Conservation (phyloP, 805 yeast genomes). For the Lipomyces mesembrius region DNA sequence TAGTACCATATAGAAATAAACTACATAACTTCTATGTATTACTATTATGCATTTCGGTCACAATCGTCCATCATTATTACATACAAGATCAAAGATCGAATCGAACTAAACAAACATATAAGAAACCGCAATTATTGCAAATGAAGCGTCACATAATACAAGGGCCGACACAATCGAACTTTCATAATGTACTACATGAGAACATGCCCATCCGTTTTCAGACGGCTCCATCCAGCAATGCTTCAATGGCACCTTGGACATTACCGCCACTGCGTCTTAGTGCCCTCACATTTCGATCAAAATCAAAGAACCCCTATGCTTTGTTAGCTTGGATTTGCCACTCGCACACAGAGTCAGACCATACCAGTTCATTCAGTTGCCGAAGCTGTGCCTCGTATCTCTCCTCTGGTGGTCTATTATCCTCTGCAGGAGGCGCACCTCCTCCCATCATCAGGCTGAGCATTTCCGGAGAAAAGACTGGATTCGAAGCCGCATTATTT, state of each 20-base stretch:
- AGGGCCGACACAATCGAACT: neutral
- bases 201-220: neutral
- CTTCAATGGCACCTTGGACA: conserved; percentile 95
- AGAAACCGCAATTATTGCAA: neutral
- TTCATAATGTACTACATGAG: neutral
- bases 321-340: neutral
- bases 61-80: neutral
- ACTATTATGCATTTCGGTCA: neutral
- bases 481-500: conserved; percentile 24
- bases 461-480: conserved; percentile 34
- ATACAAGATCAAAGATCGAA: conserved; percentile 1
- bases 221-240: conserved; percentile 62
- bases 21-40: neutral
- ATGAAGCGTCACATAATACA: neutral
- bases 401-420: conserved; percentile 79
- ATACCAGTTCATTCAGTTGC: conserved; percentile 72
- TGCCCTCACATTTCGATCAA: conserved; percentile 89
- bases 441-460: conserved; percentile 25
- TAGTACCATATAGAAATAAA: neutral
- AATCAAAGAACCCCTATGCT: conserved; percentile 73
- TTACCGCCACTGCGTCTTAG: conserved; percentile 95
- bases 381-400: conserved; percentile 71
- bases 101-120: neutral
- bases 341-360: neutral
- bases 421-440: conserved; percentile 52